Evolutionary conservation across 1,284 basidiomycete genomes (phyloP).

Genomic region (Puccinia triticina): DNA sequence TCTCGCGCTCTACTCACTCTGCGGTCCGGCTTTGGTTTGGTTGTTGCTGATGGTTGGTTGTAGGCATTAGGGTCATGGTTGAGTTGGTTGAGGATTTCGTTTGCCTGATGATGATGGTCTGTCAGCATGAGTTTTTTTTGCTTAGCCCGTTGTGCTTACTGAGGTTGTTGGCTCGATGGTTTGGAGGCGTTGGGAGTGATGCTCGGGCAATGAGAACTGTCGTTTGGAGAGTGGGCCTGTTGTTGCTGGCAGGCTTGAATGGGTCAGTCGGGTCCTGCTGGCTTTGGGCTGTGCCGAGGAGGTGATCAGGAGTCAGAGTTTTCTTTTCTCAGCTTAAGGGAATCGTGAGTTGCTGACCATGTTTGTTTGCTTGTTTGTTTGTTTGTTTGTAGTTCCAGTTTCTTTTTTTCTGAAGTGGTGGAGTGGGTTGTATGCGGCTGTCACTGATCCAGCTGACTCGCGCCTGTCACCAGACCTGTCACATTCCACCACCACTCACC

Average conservation of each 20-base stretch:
- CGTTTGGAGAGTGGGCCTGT: constrained; percentile 21
- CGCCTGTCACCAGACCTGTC: no score
- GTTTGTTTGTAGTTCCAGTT: neutral
- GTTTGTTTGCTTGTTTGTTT: no score
- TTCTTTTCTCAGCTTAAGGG: neutral
- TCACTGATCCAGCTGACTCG: no score
- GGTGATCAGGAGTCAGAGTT: neutral
- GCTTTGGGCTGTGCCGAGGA: constrained; percentile 1
- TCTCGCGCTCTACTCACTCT: neutral
- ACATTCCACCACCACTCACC: no score
- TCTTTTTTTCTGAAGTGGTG: neutral
- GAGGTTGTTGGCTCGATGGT: neutral
- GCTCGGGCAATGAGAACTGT: constrained; percentile 31
- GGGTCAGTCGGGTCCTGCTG: neutral
- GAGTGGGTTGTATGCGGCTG: no score
- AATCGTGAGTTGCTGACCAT: neutral
- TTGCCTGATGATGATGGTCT: neutral
- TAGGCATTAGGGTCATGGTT: constrained; percentile 2
- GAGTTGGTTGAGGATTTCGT: constrained; percentile 18
- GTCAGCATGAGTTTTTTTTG: neutral
- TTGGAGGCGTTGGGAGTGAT: constrained; percentile 28
- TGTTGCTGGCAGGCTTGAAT: neutral
- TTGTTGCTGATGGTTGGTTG: constrained; percentile 3
- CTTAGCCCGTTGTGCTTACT: neutral
- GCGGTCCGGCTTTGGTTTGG: neutral